These are phyloP conservation scores for Helenozyma baotianmanensis DNA, from an alignment of 805 yeast genomes.

Conservation along the genomic window DNA sequence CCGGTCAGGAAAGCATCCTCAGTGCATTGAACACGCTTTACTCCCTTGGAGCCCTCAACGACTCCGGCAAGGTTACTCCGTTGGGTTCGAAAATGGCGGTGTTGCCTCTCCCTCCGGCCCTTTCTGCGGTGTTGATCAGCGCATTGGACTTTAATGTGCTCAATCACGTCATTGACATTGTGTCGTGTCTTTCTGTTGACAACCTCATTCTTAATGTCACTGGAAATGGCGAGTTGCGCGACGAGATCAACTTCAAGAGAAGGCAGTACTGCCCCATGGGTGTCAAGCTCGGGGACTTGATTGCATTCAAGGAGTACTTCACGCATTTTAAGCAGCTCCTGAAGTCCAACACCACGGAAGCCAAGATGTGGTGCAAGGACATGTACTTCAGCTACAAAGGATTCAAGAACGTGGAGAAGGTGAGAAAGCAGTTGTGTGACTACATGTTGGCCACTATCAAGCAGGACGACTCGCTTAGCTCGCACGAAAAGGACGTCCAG, in stretches of 20 bases:
- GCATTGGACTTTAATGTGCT: conserved; percentile 61
- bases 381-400: conserved; percentile 74
- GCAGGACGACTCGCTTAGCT: conserved; percentile 31
- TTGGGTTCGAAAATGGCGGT: conserved; percentile 85
- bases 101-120: conserved; percentile 87
- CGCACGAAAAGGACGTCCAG: conserved; percentile 24
- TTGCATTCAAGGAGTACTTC: conserved; percentile 74
- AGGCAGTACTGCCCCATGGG: conserved; percentile 68
- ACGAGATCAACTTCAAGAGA: conserved; percentile 76
- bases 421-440: conserved; percentile 68
- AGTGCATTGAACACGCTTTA: conserved; percentile 77
- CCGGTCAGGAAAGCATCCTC: conserved; percentile 71
- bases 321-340: conserved; percentile 43
- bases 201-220: conserved; percentile 74
- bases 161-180: conserved; percentile 75
- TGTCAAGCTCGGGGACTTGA: conserved; percentile 72
- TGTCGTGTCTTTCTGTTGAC: conserved; percentile 89
- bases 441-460: conserved; percentile 55
- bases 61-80: conserved; percentile 67
- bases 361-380: conserved; percentile 79
- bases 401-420: conserved; percentile 68
- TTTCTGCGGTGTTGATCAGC: conserved; percentile 75
- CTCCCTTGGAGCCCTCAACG: conserved; percentile 74
- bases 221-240: conserved; percentile 65
- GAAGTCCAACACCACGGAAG: conserved; percentile 44